Percentiles rank a stretch among this genome's conserved stretches.
phyloP scores from a whole-genome alignment of 2,329 filamentous ascomycete genomes.

The Pseudocercospora crystallina region DNA sequence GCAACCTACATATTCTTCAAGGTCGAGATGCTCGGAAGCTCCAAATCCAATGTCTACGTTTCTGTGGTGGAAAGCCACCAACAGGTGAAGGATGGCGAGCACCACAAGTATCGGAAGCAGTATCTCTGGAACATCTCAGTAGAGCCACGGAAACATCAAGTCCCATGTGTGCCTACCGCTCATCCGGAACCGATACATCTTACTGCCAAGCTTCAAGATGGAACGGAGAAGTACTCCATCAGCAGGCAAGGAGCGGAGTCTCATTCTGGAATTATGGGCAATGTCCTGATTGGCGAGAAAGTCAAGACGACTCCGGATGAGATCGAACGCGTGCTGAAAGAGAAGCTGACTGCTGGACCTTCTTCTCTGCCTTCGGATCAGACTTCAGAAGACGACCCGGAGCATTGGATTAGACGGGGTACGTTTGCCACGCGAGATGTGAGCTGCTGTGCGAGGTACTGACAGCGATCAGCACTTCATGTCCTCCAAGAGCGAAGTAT shows the following conservation, averaged over 20 bases:
- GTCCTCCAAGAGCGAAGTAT: slow-evolving; percentile 11
- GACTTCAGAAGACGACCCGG: slow-evolving; percentile 7
- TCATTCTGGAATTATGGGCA: slow-evolving; percentile 15
- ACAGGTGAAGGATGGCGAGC: neutral
- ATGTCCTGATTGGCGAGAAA: slow-evolving; percentile 17
- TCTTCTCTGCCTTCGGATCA: slow-evolving; percentile 5
- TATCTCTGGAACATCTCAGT: slow-evolving; percentile 11
- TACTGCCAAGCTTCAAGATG: no score
- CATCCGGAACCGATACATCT: slow-evolving; percentile 16
- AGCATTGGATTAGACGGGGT: slow-evolving; percentile 15
- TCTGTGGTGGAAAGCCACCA: slow-evolving; percentile 5
- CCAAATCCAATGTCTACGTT: slow-evolving; percentile 15
- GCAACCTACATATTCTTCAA: neutral
- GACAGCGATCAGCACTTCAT: slow-evolving; percentile 8
- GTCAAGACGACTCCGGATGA: slow-evolving; percentile 14
- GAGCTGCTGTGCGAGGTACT: neutral
- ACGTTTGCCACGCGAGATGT: no score
- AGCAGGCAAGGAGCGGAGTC: neutral
- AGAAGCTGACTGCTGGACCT: slow-evolving; percentile 4
- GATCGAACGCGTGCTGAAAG: slow-evolving; percentile 9
- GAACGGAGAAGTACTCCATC: neutral
- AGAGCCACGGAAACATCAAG: slow-evolving; percentile 16
- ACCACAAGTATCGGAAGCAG: neutral
- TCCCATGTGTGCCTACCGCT: slow-evolving; percentile 3
- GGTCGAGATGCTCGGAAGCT: slow-evolving; percentile 7